A percentile compares a stretch with the other conserved stretches of the same genome.
These are phyloP conservation scores for Chrysosporium queenslandicum DNA, from an alignment of 2,329 filamentous ascomycete species.

Conservation along the genomic window DNA sequence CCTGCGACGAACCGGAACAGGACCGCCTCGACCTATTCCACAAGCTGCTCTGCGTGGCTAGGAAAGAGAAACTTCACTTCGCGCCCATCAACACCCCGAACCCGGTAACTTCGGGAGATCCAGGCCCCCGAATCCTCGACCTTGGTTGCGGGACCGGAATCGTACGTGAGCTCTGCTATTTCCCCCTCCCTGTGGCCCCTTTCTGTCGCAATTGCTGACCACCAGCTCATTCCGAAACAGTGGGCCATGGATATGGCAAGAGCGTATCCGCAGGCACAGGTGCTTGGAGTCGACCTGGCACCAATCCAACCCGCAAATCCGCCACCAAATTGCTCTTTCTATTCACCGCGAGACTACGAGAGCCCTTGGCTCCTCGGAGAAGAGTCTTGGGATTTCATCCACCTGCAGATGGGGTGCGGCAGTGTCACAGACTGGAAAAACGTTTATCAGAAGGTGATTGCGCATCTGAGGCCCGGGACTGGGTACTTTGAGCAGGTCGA, in stretches of 20 bases:
- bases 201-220: background rate
- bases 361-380: constrained; percentile 59
- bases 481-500: constrained; percentile 82
- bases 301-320: constrained; percentile 58
- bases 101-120: constrained; percentile 7
- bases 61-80: constrained; percentile 40
- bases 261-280: constrained; percentile 50
- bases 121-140: constrained; percentile 44
- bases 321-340: constrained; percentile 58
- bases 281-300: constrained; percentile 52
- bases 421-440: constrained; percentile 66
- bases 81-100: constrained; percentile 25
- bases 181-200: background rate
- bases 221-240: background rate
- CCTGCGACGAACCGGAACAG: constrained; percentile 66
- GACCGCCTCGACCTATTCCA: constrained; percentile 75
- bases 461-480: constrained; percentile 63
- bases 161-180: constrained; percentile 8
- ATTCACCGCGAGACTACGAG: constrained; percentile 64
- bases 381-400: constrained; percentile 70
- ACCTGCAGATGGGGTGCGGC: constrained; percentile 68
- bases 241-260: constrained; percentile 83
- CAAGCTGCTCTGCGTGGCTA: constrained; percentile 60
- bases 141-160: constrained; percentile 82
- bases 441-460: constrained; percentile 60